Evolutionary conservation across 257 asterid species (phyloP).

Genomic region (Solanum sitiens): DNA sequence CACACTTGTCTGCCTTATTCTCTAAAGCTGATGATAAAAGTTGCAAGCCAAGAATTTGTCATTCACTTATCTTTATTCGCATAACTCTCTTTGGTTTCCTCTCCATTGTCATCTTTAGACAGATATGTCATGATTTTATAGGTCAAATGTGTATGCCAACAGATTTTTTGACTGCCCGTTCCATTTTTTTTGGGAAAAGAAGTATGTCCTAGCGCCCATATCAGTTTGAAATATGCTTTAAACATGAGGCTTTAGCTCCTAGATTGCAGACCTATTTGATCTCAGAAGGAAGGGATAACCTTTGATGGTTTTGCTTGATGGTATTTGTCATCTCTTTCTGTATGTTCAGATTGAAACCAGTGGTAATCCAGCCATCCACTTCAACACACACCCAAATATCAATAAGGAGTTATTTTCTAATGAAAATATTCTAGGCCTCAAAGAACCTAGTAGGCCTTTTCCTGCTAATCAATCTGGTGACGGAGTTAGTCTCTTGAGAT

Average conservation of each 20-base stretch:
- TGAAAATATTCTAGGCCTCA: conserved; percentile 72
- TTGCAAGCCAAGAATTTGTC: neutral
- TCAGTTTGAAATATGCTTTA: neutral
- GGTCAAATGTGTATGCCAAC: neutral
- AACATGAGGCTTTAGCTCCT: neutral
- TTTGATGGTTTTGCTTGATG: neutral
- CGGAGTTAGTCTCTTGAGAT: conserved; percentile 68
- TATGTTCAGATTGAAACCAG: conserved; percentile 71
- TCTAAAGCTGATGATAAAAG: neutral
- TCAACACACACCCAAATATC: conserved; percentile 89
- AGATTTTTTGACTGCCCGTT: neutral
- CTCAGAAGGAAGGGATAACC: neutral
- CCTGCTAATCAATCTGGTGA: conserved; percentile 73
- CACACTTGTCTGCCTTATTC: neutral
- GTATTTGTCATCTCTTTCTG: neutral
- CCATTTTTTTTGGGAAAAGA: neutral
- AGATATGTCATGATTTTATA: neutral
- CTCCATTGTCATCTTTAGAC: neutral
- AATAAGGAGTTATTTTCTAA: conserved; percentile 68
- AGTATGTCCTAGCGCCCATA: neutral
- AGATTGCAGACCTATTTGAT: neutral
- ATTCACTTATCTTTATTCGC: neutral
- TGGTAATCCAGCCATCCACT: conserved; percentile 65
- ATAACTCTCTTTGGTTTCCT: neutral
- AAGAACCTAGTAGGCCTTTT: conserved; percentile 73